Evolutionary conservation across 2,329 filamentous ascomycete genomes (phyloP), one percentile per base, ranked within the genome.

Genomic region (Hypoxylon sp.): DNA sequence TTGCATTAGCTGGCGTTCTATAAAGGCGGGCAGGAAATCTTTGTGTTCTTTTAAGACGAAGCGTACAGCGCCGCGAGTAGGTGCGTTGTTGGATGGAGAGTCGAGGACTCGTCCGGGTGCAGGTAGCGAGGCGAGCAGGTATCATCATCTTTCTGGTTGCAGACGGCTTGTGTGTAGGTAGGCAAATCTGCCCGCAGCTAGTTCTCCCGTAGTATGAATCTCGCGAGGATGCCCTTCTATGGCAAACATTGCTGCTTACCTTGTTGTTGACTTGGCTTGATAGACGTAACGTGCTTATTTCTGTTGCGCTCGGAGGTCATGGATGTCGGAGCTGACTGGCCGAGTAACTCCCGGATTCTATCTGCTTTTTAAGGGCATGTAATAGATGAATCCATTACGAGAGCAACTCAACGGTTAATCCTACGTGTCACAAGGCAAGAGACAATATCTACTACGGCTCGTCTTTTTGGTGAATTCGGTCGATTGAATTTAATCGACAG

Each of bases 1-100:
- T 62, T 70, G 68, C 68, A 70, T 70, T 62, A 60, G 61, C 49
- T 54, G 68, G 68, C 64, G 68, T 70, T 70, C 40, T 62, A 65
- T 60, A 69, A 63, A 60, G 55, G 63, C 31, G 17, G 50, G 25
- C 22, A 31, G 46, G 48, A 42, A 53, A 54, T 40, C n/a, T 61
- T 61, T 59, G 17, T 62, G 25, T 37, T 25, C 31, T 22, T 59
- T 49, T 51, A 30, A 31, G 49, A 22, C 6, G 49, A 8, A 44
- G 7, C 17, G 7, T 11, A 10, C 10, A 8, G 17, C 40, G n/a
- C 40, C 40, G n/a, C 40, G 8, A 42, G n/a, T 44, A 22, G 46
- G 35, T 44, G 50, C 46, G 42, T 27, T 27, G 25, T 27, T 7
- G 31, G 27, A 53, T 54, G 49, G 33, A 37, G 49, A 35, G 22